phyloP scores from a whole-genome alignment of 192 early-diverging fungal genomes.

The Fimicolochytrium jonesii region DNA sequence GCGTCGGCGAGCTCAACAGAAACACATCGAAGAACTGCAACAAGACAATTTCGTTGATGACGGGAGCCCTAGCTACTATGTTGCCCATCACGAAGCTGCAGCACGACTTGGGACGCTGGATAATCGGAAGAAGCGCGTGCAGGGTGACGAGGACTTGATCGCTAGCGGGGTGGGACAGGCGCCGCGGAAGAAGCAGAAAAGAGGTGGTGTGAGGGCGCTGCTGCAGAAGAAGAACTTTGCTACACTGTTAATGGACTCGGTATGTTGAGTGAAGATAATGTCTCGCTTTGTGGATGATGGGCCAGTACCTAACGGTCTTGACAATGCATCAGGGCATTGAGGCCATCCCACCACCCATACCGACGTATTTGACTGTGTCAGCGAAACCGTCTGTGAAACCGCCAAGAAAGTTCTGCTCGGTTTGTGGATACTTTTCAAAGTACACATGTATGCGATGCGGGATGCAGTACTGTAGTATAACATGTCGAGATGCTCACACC shows the following conservation, averaged over 20 bases:
- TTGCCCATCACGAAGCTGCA: background rate
- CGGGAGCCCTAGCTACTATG: no score
- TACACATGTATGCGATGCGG: slow-evolving; percentile 28
- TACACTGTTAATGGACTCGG: slow-evolving; percentile 19
- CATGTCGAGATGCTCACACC: slow-evolving; percentile 22
- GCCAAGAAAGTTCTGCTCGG: slow-evolving; percentile 29
- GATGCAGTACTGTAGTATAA: slow-evolving; percentile 25
- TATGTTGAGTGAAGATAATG: background rate
- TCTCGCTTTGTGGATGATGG: background rate
- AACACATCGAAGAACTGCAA: slow-evolving; percentile 23
- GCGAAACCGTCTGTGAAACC: slow-evolving; percentile 14
- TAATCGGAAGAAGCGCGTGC: background rate
- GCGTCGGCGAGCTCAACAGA: slow-evolving; percentile 6
- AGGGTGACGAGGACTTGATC: background rate
- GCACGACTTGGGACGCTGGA: background rate
- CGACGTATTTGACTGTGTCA: slow-evolving; percentile 23
- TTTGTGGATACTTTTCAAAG: slow-evolving; percentile 28
- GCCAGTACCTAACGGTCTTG: background rate
- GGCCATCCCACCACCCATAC: background rate
- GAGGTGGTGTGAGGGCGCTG: background rate
- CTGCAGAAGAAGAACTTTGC: slow-evolving; percentile 21
- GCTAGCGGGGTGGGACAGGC: background rate
- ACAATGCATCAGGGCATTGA: slow-evolving; percentile 5
- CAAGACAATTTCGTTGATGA: slow-evolving; percentile 19
- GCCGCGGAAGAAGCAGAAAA: background rate